A percentile compares a stretch with the other conserved stretches of the same genome.
These are phyloP conservation scores for Albophoma yamanashiensis DNA, from an alignment of 2,329 filamentous ascomycete species.

Conservation along the genomic window DNA sequence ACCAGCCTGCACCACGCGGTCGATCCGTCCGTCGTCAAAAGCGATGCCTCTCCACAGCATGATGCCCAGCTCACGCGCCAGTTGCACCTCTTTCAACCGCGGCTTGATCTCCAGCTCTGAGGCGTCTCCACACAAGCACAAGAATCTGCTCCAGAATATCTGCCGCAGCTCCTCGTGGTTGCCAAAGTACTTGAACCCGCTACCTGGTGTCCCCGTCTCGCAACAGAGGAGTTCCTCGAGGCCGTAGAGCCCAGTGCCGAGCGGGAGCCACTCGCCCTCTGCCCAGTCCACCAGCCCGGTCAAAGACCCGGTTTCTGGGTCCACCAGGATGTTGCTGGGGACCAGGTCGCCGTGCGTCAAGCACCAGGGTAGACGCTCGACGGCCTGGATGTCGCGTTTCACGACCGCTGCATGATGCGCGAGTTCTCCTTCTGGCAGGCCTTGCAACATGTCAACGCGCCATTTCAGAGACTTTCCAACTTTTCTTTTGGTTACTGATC, in stretches of 20 bases:
- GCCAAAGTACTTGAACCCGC: constrained; percentile 32
- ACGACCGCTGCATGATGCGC: constrained; percentile 14
- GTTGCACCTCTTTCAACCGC: constrained; percentile 6
- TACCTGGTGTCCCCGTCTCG: constrained; percentile 11
- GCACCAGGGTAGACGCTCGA: constrained; percentile 38
- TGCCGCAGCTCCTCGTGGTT: constrained; percentile 30
- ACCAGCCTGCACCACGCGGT: constrained; percentile 43
- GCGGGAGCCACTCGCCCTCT: constrained; percentile 49
- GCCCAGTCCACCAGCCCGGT: constrained; percentile 53
- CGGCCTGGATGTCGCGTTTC: constrained; percentile 16
- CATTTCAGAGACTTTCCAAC: constrained; percentile 30
- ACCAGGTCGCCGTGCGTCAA: constrained; percentile 52
- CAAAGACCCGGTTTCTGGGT: constrained; percentile 29
- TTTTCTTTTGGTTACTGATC: constrained; percentile 12
- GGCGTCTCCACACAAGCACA: constrained; percentile 4
- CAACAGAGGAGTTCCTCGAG: constrained; percentile 48
- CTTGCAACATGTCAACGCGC: constrained; percentile 26
- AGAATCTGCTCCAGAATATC: constrained; percentile 37
- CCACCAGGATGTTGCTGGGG: constrained; percentile 45
- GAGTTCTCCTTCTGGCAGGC: constrained; percentile 18
- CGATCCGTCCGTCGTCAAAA: constrained; percentile 48
- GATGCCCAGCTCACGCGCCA: constrained; percentile 37
- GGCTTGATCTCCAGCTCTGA: too few relatives aligned
- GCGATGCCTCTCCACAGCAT: constrained; percentile 54
- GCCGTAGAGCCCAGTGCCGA: constrained; percentile 49